Base-by-base conservation (phyloP, 2,329 filamentous ascomycete species). In the Fusarium sp. region DNA sequence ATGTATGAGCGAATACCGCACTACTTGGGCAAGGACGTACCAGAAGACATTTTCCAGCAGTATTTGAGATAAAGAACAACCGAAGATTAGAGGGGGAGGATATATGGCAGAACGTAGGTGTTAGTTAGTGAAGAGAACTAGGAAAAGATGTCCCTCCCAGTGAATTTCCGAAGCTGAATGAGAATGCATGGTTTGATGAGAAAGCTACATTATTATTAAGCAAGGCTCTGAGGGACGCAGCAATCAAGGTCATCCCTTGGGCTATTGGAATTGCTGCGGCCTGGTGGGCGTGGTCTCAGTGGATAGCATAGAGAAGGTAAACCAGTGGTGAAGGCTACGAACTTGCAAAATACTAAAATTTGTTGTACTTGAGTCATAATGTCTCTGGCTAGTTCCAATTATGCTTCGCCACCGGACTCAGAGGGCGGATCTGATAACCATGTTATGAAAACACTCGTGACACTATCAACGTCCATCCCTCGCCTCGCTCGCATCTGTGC, bases 1-100 rank as follows among this genome's bases (percentile, higher is more conserved):
- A 61, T 64, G 56, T 64, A 56, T 18, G 56, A 64, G 40, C 56
- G 61, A 16, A 18, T 64, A 11, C 61, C 61, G 1, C 55, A 60
- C 18, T 61, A 64, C 20, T 10, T 55, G 11, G 36, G 38, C 1
- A 18, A 54, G 6, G 61, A 64, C 18, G 49, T 60, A 11, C 61
- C 56, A 8, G 31, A 56, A 29, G 50, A 34, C 8, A 13, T 40
- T 7, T 14, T 64, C 38, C 13, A 56, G 20, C 14, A 36, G 6
- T 64, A 64, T 27, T 29, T 63, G 13, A 44, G 13, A 23, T 23
- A 20, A 23, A 20, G 18, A 44, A 20, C 40, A 23, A 25, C 18
- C 40, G 40, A 44, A 20, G 18, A 20, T 20, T 20, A 20, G 18
- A 20, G 18, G 18, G 18, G 18, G 18, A 20, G 18, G 18, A 20